Percentiles rank a stretch among this genome's conserved stretches.
These are phyloP conservation scores for Kluyveromyces nonfermentans DNA, from an alignment of 805 yeast genomes.

Conservation along the genomic window DNA sequence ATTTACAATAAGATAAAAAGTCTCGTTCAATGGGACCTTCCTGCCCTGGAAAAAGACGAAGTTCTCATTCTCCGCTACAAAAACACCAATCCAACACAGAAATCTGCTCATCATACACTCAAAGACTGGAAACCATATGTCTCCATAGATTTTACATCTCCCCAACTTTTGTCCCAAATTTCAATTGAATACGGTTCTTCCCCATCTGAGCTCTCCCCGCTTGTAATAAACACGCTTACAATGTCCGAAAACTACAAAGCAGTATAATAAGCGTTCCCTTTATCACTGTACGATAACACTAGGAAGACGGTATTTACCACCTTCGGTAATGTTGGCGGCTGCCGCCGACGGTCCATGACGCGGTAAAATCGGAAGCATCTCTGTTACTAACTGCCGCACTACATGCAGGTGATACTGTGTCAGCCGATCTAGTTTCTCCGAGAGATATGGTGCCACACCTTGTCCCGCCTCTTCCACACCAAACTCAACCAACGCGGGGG, in stretches of 20 bases:
- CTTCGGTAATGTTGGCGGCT: neutral
- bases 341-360: neutral
- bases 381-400: neutral
- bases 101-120: neutral
- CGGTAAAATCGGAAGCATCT: slow-evolving; percentile 2
- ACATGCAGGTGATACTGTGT: slow-evolving; percentile 1
- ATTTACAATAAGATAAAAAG: neutral
- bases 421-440: neutral
- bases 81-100: neutral
- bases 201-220: neutral
- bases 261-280: neutral
- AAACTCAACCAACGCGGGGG: neutral
- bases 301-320: neutral
- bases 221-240: slow-evolving; percentile 1
- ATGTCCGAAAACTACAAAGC: slow-evolving; percentile 3
- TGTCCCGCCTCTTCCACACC: neutral
- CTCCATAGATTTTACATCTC: neutral
- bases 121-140: neutral
- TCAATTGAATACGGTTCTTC: slow-evolving; percentile 1
- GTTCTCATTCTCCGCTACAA: neutral
- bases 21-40: slow-evolving; percentile 2
- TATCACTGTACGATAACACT: neutral
- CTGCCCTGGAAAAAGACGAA: slow-evolving; percentile 1
- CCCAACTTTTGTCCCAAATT: slow-evolving; percentile 1
- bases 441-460: slow-evolving; percentile 3